Evolutionary conservation across 2,329 filamentous ascomycete genomes (phyloP), one percentile per base, ranked within the genome.

Genomic region (Aspergillus felis): DNA sequence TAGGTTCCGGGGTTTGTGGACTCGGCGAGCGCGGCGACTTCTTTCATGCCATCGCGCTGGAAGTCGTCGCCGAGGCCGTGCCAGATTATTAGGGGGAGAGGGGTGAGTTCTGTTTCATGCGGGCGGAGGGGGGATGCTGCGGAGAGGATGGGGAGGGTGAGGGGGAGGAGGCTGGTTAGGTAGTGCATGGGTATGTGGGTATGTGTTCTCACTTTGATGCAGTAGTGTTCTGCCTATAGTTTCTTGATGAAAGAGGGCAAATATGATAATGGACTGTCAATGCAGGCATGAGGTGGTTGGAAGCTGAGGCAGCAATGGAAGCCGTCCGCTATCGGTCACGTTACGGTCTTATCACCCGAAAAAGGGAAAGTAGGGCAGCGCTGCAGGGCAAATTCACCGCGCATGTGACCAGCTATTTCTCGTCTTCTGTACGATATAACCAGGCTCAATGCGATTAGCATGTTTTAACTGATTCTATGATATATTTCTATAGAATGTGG

Each of bases 51-150:
- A 1, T 92, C 87, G 61, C 85, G 84, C 53, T 85, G 83, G 77
- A 87, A 95, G 73, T 87, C 71, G 61, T 79, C 77, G 64, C 85
- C 85, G n/a, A 87, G 78, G 57, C 86, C 94, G 75, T 99, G 94
- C 94, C 94, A 99, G 77, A 99, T 90, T 58, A 99, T 83, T 38
- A 99, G 82, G 0, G 94, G 94, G 29, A 97, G 83, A 3, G 90
- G 91, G 51, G 65, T 66, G 48, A 62, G 57, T 28, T 71, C 60
- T 55, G 64, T 59, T 44, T 64, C 72, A 62, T 51, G 44, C 35
- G 52, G 29, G 48, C 59, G 63, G 46, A 69, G 54, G 50, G 62
- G 61, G 50, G 60, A 51, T 47, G 67, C 55, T 54, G 64, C 10
- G 63, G 66, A 53, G 25, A 71, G 51, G 25, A 67, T 27, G 32